These are phyloP conservation scores for Polygonum aviculare DNA, from an alignment of 148 eudicot species.

Conservation along the genomic window DNA sequence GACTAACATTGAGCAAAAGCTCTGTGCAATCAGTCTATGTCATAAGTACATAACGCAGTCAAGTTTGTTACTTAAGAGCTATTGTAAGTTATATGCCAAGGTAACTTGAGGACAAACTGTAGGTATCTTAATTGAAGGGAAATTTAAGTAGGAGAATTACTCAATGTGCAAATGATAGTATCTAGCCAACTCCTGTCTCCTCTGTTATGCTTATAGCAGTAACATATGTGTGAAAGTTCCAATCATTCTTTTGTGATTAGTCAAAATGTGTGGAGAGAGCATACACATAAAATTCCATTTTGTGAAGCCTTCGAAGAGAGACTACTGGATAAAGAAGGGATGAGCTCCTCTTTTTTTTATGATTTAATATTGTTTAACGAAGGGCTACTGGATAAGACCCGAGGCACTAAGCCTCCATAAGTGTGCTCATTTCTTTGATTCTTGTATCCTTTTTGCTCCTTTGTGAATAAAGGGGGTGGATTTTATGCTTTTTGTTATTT, in stretches of 20 bases:
- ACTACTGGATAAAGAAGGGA: background rate
- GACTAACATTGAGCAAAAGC: background rate
- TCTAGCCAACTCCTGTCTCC: background rate
- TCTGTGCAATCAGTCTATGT: background rate
- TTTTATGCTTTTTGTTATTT: no score
- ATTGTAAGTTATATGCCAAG: background rate
- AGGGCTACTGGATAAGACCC: background rate
- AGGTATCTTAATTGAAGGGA: background rate
- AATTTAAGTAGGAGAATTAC: background rate
- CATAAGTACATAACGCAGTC: background rate
- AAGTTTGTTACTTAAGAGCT: background rate
- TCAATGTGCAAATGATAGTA: background rate
- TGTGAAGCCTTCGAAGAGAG: background rate
- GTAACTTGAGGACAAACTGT: background rate
- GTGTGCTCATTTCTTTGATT: background rate
- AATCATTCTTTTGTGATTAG: background rate
- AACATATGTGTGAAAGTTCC: background rate
- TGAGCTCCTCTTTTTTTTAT: background rate
- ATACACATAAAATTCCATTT: background rate
- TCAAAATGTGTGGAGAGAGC: background rate
- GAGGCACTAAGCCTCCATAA: background rate
- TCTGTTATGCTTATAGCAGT: background rate
- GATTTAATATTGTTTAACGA: background rate
- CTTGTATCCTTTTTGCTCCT: background rate
- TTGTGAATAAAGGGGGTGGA: no score